These are phyloP conservation scores for Diplodia seriata DNA, from an alignment of 2,329 filamentous ascomycete species.

Conservation along the genomic window DNA sequence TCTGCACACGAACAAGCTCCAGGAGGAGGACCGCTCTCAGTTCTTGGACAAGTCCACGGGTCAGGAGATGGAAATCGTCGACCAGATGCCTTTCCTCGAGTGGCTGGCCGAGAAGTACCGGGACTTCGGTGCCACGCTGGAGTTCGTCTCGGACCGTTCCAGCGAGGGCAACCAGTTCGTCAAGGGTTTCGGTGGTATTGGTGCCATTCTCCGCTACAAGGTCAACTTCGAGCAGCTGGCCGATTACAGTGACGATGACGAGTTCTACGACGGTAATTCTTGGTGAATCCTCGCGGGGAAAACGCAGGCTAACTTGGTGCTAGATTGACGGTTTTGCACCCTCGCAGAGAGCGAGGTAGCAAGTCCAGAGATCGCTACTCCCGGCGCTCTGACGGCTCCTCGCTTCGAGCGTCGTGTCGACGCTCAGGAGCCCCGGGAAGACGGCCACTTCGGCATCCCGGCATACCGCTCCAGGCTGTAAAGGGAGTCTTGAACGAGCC, in stretches of 20 bases:
- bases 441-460: conserved; percentile 38
- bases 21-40: conserved; percentile 78
- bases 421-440: conserved; percentile 44
- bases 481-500: conserved; percentile 39
- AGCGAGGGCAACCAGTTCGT: conserved; percentile 99
- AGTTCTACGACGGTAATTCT: conserved; percentile 77
- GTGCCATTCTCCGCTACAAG: conserved; percentile 97
- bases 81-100: conserved; percentile 93
- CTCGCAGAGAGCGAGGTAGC: conserved; percentile 88
- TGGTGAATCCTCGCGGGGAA: too few relatives aligned
- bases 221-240: conserved; percentile 99
- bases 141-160: conserved; percentile 97
- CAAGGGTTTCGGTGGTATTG: conserved; percentile 98
- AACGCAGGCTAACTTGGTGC: conserved; percentile 26
- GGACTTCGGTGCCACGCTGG: conserved; percentile 92
- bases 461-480: conserved; percentile 52
- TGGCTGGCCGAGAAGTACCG: conserved; percentile 99
- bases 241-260: conserved; percentile 79
- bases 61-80: conserved; percentile 93
- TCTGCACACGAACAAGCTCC: conserved; percentile 85
- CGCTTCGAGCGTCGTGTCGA: conserved; percentile 49
- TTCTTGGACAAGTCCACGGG: conserved; percentile 97
- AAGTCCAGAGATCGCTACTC: conserved; percentile 65
- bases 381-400: conserved; percentile 63
- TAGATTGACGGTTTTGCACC: conserved; percentile 89